Base-by-base conservation (phyloP, 1,284 basidiomycete species). In the Melampsora medusae region DNA sequence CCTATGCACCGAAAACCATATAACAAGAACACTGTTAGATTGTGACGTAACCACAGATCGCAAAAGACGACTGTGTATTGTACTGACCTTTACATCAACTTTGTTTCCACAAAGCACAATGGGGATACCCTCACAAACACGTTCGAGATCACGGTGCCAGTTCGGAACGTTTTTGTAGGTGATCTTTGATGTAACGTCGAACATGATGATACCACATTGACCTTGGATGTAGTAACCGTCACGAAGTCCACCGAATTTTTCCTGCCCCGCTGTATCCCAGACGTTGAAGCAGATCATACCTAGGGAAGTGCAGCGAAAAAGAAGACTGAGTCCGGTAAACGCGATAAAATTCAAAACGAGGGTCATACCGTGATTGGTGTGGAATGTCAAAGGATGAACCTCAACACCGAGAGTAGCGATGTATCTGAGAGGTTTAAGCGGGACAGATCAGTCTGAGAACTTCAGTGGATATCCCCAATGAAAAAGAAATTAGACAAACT, bases 101-200 rank as follows among this genome's bases (percentile, higher is more conserved):
- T 99, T 99, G 90, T 99, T 99, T 81, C 97, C 97, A 85, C 96
- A 99, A 75, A 99, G 90, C 49, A 99, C 97, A 82, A 99, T 97
- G 78, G 97, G 96, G 83, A 99, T 99, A 87, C 93, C 97, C 86
- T 99, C 96, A 85, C 97, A 99, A 69, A 99, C 97, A 80, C 97
- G 93, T 87, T 99, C 97, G 81, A 99, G 90, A 85, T 98, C 96
- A 83, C 97, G 91, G 88, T 98, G 94, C 97, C 97, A 99, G 89
- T 99, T 99, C 81, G 97, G 97, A 59, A 99, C 97, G 85, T 99
- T 99, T 89, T 99, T 99, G 89, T 99, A 99, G 75, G 97, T 99
- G 89, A 99, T 99, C 82, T 97, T 91, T 75, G 95, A 96, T 78
- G 97, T 99, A 79, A 99, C 97, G 84, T 99, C 97, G 86, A 99